These are phyloP conservation scores for Clonostachys chloroleuca DNA, from an alignment of 2,329 filamentous ascomycete species.

Conservation along the genomic window DNA sequence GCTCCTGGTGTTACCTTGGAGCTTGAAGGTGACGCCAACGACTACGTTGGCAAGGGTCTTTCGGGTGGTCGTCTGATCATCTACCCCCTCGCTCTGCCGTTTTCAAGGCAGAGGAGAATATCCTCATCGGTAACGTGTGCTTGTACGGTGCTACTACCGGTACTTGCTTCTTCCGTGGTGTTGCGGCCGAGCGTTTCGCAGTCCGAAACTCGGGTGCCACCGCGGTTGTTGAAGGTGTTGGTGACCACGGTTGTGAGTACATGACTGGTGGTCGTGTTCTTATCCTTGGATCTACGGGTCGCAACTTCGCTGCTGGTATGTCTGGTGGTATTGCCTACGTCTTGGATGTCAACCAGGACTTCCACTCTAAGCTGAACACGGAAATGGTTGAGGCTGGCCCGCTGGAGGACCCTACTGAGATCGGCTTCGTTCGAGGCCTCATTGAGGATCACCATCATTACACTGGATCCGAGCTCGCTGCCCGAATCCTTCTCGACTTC, in stretches of 20 bases:
- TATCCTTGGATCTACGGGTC: constrained; percentile 82
- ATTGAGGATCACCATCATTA: constrained; percentile 98
- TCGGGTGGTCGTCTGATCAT: constrained; percentile 91
- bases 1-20: constrained; percentile 92
- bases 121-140: constrained; percentile 90
- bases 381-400: constrained; percentile 93
- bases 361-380: constrained; percentile 88
- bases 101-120: constrained; percentile 95
- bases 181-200: constrained; percentile 93
- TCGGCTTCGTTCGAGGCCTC: constrained; percentile 83
- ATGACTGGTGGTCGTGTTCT: constrained; percentile 95
- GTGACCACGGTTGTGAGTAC: constrained; percentile 97
- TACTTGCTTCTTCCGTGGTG: constrained; percentile 93
- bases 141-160: constrained; percentile 90
- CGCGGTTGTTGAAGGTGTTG: constrained; percentile 92
- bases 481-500: constrained; percentile 92
- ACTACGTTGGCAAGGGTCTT: constrained; percentile 94
- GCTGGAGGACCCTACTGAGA: constrained; percentile 80
- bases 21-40: constrained; percentile 92
- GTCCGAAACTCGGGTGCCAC: constrained; percentile 95
- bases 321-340: constrained; percentile 96
- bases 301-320: constrained; percentile 98
- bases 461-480: constrained; percentile 91
- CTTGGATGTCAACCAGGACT: constrained; percentile 84
- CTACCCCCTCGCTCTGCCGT: constrained; percentile 88